phyloP scores from a whole-genome alignment of 768 basidiomycete species.

The Lactifluus echinatus region DNA sequence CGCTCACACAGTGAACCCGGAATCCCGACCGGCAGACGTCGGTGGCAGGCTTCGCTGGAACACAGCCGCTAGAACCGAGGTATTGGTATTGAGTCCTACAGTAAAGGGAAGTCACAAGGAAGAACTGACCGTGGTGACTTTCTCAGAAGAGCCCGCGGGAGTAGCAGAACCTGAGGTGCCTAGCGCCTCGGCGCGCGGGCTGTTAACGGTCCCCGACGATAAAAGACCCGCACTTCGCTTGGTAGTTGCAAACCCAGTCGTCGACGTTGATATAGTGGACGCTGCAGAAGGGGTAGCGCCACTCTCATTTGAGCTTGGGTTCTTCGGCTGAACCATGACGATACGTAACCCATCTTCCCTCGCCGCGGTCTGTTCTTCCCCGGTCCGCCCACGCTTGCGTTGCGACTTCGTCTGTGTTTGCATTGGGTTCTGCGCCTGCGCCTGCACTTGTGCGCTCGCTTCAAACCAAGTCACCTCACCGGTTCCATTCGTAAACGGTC shows the following conservation, averaged over 20 bases:
- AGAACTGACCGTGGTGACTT: background rate
- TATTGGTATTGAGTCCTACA: background rate
- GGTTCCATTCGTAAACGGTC: conserved; percentile 3
- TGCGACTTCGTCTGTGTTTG: background rate
- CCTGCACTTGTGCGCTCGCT: conserved; percentile 1
- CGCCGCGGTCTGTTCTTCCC: background rate
- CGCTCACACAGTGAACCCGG: conserved; percentile 34
- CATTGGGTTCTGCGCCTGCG: background rate
- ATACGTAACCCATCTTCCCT: conserved; percentile 6
- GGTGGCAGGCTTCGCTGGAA: conserved; percentile 33
- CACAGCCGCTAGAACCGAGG: conserved; percentile 21
- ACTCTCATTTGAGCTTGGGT: background rate
- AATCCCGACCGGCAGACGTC: conserved; percentile 25
- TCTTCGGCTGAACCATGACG: conserved; percentile 13
- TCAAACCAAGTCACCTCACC: conserved; percentile 4
- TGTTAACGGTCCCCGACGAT: background rate
- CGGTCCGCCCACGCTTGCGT: conserved; percentile 1
- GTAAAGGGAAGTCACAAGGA: background rate
- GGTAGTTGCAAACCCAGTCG: background rate
- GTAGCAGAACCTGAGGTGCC: background rate
- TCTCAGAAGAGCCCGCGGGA: background rate
- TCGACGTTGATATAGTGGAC: background rate
- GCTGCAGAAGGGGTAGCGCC: background rate
- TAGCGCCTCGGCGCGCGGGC: background rate
- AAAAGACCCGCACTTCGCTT: background rate